These are phyloP conservation scores for Phytopythium mirpurense DNA, from an alignment of 352 stramenopile genomes.

Conservation along the genomic window DNA sequence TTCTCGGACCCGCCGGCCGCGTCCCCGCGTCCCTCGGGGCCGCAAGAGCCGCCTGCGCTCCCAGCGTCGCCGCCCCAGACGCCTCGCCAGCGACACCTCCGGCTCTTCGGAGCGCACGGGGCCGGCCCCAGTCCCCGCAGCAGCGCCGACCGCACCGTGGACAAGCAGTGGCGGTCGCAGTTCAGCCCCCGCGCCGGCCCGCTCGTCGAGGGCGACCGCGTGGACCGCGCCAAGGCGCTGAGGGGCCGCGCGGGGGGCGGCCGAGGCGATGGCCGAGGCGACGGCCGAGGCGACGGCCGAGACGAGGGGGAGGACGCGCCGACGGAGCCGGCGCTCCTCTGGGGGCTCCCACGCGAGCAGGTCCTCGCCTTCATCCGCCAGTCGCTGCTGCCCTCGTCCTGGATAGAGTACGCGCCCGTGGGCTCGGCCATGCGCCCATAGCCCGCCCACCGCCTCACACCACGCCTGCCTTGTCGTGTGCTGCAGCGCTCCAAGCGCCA, in stretches of 20 bases:
- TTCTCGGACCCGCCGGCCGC: background rate
- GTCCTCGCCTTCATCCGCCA: constrained; percentile 77
- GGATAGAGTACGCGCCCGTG: constrained; percentile 32
- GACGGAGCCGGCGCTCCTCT: constrained; percentile 46
- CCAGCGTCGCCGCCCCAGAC: background rate
- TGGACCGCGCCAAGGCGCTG: constrained; percentile 53
- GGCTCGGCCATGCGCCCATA: too few species aligned
- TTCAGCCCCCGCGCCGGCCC: constrained; percentile 28
- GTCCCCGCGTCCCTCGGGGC: background rate
- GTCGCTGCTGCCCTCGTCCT: constrained; percentile 60
- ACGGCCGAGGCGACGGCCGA: too few species aligned
- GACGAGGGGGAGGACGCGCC: too few species aligned
- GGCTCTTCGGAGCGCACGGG: background rate
- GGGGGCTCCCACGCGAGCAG: constrained; percentile 62
- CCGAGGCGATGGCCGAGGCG: background rate
- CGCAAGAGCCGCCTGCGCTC: too few species aligned
- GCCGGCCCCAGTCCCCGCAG: too few species aligned
- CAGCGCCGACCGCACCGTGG: constrained; percentile 8
- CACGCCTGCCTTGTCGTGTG: background rate
- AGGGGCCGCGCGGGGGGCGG: constrained; percentile 19
- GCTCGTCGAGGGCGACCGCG: constrained; percentile 27
- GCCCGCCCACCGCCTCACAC: background rate
- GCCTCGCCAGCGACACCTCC: constrained; percentile 3
- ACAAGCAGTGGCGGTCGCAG: constrained; percentile 41
- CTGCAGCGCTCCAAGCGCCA: background rate